Percentiles rank a stretch among this genome's conserved stretches.
Evolutionary conservation across 192 early-diverging fungal genomes (phyloP).

Genomic region (Martensiomyces pterosporus): DNA sequence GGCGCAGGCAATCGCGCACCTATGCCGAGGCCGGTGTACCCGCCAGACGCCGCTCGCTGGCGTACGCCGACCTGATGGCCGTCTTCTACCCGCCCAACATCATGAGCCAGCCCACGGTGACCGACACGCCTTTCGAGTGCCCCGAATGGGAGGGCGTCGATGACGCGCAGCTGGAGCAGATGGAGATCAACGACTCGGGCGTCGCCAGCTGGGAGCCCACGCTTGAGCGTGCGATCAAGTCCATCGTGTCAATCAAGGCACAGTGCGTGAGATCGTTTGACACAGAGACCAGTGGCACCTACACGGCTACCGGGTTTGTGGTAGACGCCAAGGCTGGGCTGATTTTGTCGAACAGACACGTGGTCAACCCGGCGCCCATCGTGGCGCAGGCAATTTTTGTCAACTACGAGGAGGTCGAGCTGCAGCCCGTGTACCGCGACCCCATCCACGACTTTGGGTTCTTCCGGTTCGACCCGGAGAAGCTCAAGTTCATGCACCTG

Average conservation of each 20-base stretch:
- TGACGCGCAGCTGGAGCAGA: constrained; percentile 2
- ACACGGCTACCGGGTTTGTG: constrained; percentile 70
- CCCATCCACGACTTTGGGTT: constrained; percentile 84
- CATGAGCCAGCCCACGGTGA: constrained; percentile 40
- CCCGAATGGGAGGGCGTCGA: constrained; percentile 2
- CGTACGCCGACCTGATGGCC: constrained; percentile 45
- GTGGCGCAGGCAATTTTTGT: constrained; percentile 66
- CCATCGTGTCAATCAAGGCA: constrained; percentile 76
- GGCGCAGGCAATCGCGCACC: constrained; percentile 17
- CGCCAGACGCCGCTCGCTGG: constrained; percentile 34
- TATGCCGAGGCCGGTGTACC: constrained; percentile 22
- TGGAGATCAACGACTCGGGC: not conserved
- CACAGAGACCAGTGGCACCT: constrained; percentile 70
- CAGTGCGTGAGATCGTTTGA: constrained; percentile 75
- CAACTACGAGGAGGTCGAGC: constrained; percentile 76
- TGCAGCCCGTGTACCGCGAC: constrained; percentile 72
- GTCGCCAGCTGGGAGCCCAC: constrained; percentile 63
- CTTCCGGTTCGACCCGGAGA: constrained; percentile 65
- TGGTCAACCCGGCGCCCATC: constrained; percentile 69
- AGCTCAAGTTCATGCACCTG: constrained; percentile 34
- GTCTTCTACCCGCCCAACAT: constrained; percentile 48
- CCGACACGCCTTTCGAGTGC: constrained; percentile 39
- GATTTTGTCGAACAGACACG: constrained; percentile 75
- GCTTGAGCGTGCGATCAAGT: constrained; percentile 64
- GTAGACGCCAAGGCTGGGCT: constrained; percentile 70